These are phyloP conservation scores for Salinomyces thailandicus DNA, from an alignment of 2,329 filamentous ascomycete genomes.

Conservation along the genomic window DNA sequence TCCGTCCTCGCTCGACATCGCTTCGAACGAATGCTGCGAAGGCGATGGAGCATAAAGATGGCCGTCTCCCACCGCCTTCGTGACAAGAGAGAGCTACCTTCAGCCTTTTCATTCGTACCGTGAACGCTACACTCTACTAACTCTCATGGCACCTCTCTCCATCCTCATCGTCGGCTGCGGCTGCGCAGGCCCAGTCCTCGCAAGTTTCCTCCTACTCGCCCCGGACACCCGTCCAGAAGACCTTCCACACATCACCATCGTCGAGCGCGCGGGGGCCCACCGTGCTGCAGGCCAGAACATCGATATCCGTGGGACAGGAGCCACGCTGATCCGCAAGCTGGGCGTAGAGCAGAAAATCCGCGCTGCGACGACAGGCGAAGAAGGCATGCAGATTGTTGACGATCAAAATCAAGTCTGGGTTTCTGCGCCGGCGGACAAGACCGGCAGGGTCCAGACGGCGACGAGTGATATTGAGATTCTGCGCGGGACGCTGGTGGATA, in stretches of 20 bases:
- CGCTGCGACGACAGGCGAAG: constrained; percentile 17
- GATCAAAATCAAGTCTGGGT: constrained; percentile 13
- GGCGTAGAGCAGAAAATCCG: constrained; percentile 21
- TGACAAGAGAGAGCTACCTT: no score
- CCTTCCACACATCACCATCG: constrained; percentile 20
- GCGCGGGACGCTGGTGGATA: constrained; percentile 18
- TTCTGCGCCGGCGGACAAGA: constrained; percentile 16
- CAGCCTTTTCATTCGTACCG: no score
- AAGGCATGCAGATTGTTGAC: constrained; percentile 23
- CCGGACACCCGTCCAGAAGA: constrained; percentile 5
- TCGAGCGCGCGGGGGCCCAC: constrained; percentile 16
- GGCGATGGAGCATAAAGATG: no score
- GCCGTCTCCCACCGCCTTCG: no score
- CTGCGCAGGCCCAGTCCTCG: constrained; percentile 21
- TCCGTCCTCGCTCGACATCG: no score
- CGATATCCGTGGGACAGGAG: constrained; percentile 23
- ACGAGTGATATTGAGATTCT: constrained; percentile 27
- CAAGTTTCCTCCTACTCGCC: constrained; percentile 18
- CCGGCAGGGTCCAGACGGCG: constrained; percentile 17
- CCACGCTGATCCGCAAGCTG: constrained; percentile 20
- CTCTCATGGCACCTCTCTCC: constrained; percentile 6
- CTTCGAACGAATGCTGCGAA: no score
- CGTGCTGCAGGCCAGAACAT: constrained; percentile 23
- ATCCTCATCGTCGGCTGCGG: constrained; percentile 23
- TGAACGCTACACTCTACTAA: no score